Base-by-base conservation (phyloP, 805 yeast genomes). In the Trichomonascus vanleenenianus region DNA sequence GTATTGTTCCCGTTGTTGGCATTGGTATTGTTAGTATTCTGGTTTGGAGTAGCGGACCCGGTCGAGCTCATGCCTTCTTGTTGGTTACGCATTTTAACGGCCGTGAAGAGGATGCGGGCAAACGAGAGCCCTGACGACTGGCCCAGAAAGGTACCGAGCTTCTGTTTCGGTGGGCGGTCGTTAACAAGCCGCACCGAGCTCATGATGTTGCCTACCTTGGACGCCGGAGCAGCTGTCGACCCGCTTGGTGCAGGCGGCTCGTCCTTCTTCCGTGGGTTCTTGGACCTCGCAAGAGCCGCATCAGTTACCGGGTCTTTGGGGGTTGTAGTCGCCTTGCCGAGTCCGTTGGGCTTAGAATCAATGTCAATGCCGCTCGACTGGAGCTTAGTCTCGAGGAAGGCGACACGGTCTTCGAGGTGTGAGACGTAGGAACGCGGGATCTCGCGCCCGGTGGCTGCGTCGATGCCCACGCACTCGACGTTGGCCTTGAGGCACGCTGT, bases 401-500 rank as follows among this genome's bases (percentile, higher is more conserved):
- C 68, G 2, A 86, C 68, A 32, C 79, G 66, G 46, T 78, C 80
- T 58, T 87, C 96, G 47, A 87, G 65, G 54, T 80, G 82, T 16
- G 78, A 73, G 2, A 86, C 76, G 2, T 87, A 83, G 44, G 66
- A 60, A 33, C 97, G 67, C 0, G 96, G 94, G 1, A 87, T 78
- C 53, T 83, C 87, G 45, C 95, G 69, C 0, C 95, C 95, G 0
- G 96, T 85, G 5, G 88, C 86, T 0, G 95, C 88, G 59, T 89
- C 96, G 2, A 85, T 63, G 0, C 94, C 86, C 3, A 86, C 79
- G 64, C 97, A 88, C 5, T 83, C 85, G 2, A 68, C 82, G 4
- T 78, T 75, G 9, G 84, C 82, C 56, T 78, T 76, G 37, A 62
- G 68, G 59, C 89, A 82, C 31, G 72, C 70, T n/a, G 74, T 60